Evolutionary conservation across 2,329 filamentous ascomycete species (phyloP).

Genomic region (Thielaviopsis euricoi): DNA sequence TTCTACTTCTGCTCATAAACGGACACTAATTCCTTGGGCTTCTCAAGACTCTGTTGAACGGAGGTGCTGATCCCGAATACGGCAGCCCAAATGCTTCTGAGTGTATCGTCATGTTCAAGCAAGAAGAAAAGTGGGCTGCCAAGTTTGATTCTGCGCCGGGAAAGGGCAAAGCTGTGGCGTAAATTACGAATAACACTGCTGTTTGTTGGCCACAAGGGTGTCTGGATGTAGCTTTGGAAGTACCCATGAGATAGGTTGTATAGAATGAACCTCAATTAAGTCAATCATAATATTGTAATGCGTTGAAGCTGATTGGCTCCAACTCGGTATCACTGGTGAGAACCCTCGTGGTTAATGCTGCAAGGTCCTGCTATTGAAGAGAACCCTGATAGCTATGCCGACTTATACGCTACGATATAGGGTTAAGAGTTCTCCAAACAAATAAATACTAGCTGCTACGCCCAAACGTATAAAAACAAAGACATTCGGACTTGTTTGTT

Average conservation of each 20-base stretch:
- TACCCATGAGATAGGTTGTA: background rate
- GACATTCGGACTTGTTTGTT: background rate
- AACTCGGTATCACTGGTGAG: background rate
- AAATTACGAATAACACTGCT: background rate
- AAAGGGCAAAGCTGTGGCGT: slow-evolving; percentile 23
- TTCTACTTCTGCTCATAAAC: background rate
- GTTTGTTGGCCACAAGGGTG: background rate
- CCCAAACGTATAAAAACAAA: background rate
- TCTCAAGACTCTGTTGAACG: slow-evolving; percentile 28
- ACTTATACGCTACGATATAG: background rate
- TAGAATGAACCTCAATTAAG: background rate
- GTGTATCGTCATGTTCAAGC: slow-evolving; percentile 34
- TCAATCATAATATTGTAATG: background rate
- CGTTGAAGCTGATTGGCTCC: background rate
- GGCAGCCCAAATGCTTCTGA: slow-evolving; percentile 32
- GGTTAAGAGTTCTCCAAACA: background rate
- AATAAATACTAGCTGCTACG: background rate
- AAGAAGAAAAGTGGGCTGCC: slow-evolving; percentile 31
- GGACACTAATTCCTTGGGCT: background rate
- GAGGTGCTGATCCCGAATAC: slow-evolving; percentile 36
- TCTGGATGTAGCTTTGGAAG: background rate
- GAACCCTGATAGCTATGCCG: background rate
- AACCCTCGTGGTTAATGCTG: background rate
- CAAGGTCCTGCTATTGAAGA: background rate
- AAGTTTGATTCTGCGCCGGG: slow-evolving; percentile 34